Evolutionary conservation across 306 rosid species (phyloP).

Genomic region (Prunus armeniaca): DNA sequence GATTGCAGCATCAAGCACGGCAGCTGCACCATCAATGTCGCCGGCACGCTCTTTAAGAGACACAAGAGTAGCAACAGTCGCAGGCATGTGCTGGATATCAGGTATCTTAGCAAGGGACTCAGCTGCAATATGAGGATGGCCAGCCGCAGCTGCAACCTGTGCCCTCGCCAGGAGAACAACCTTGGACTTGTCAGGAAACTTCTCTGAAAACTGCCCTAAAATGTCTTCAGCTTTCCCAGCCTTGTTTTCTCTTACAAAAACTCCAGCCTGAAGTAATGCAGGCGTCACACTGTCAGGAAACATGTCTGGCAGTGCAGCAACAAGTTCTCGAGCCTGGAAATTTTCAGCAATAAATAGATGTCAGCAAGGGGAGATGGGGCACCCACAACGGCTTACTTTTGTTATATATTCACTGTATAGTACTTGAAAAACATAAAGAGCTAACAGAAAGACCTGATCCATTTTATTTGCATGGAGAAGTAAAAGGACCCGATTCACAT

Average conservation of each 20-base stretch:
- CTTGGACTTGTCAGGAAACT: constrained; percentile 75
- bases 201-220: constrained; percentile 67
- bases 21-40: constrained; percentile 82
- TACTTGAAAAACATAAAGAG: constrained; percentile 8
- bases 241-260: constrained; percentile 89
- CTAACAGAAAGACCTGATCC: constrained; percentile 66
- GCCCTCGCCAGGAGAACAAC: constrained; percentile 73
- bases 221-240: constrained; percentile 92
- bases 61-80: constrained; percentile 92
- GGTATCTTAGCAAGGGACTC: constrained; percentile 79
- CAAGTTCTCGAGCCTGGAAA: constrained; percentile 84
- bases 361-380: constrained; percentile 27
- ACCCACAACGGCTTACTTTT: background rate
- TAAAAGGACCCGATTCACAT: constrained; percentile 75
- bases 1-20: constrained; percentile 81
- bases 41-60: constrained; percentile 87
- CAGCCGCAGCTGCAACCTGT: constrained; percentile 93
- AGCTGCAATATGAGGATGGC: constrained; percentile 83
- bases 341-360: constrained; percentile 6
- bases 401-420: background rate
- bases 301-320: constrained; percentile 67
- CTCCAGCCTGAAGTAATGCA: constrained; percentile 75
- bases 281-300: constrained; percentile 75
- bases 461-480: constrained; percentile 88
- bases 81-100: constrained; percentile 89